phyloP scores from a whole-genome alignment of 805 yeast species.

The Candida vaughaniae region DNA sequence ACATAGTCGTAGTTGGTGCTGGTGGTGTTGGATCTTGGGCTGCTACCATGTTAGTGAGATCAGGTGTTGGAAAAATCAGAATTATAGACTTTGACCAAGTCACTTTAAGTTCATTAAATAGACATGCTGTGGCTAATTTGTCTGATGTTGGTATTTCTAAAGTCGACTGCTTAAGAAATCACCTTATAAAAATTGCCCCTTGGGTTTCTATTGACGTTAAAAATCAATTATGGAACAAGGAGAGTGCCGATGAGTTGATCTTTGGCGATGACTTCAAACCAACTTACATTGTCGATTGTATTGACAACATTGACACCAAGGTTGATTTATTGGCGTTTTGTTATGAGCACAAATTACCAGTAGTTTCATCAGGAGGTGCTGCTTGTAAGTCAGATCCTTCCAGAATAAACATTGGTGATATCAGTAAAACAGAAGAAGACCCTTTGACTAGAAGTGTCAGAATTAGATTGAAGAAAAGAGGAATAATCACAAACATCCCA shows the following conservation, averaged over 20 bases:
- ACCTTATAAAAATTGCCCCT: conserved; percentile 78
- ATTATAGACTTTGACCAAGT: conserved; percentile 96
- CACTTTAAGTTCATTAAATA: conserved; percentile 81
- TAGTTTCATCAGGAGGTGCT: conserved; percentile 94
- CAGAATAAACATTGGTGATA: conserved; percentile 83
- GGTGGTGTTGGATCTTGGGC: conserved; percentile 99
- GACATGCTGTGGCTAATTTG: conserved; percentile 93
- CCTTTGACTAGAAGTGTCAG: conserved; percentile 87
- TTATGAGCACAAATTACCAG: conserved; percentile 55
- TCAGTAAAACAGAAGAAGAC: conserved; percentile 89
- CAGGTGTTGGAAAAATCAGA: conserved; percentile 79
- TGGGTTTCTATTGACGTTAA: conserved; percentile 83
- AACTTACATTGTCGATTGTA: conserved; percentile 86
- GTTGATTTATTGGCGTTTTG: conserved; percentile 83
- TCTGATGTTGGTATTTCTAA: conserved; percentile 91
- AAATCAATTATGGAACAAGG: conserved; percentile 74
- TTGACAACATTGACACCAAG: conserved; percentile 96
- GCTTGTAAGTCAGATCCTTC: conserved; percentile 96
- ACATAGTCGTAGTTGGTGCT: conserved; percentile 82
- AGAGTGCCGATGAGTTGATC: conserved; percentile 61
- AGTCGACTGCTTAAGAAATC: conserved; percentile 75
- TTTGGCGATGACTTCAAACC: conserved; percentile 53
- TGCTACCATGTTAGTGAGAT: conserved; percentile 83
- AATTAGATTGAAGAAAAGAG: conserved; percentile 75
- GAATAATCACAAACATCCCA: conserved; percentile 74